These are phyloP conservation scores for Pichia scutulata DNA, from an alignment of 805 yeast species.

Conservation along the genomic window DNA sequence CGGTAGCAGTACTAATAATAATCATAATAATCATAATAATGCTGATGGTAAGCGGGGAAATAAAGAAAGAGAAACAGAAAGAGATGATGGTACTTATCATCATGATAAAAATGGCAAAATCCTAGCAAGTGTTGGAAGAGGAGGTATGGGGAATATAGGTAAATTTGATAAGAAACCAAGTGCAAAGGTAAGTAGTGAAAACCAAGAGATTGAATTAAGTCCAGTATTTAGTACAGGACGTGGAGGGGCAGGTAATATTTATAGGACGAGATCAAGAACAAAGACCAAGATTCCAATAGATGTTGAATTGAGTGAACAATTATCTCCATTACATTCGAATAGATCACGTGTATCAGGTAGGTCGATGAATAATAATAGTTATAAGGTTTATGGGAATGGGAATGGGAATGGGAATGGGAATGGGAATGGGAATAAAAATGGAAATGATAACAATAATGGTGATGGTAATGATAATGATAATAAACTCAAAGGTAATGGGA, in stretches of 20 bases:
- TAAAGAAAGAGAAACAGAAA: too few relatives aligned
- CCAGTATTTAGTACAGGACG: slow-evolving; percentile 45
- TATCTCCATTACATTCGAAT: slow-evolving; percentile 23
- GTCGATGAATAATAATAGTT: neutral
- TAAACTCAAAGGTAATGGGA: neutral
- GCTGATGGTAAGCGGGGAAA: too few relatives aligned
- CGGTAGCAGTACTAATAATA: too few relatives aligned
- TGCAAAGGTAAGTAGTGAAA: slow-evolving; percentile 32
- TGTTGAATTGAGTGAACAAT: slow-evolving; percentile 39
- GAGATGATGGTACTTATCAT: slow-evolving; percentile 8
- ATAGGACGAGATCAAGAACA: neutral
- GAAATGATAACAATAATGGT: neutral
- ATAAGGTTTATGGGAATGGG: neutral
- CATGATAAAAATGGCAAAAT: slow-evolving; percentile 28
- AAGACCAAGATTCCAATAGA: slow-evolving; percentile 28
- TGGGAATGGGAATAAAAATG: neutral
- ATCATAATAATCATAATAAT: too few relatives aligned
- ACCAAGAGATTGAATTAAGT: slow-evolving; percentile 31
- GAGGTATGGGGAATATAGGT: slow-evolving; percentile 48
- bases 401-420: neutral
- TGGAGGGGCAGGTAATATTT: slow-evolving; percentile 51
- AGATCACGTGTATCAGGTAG: neutral
- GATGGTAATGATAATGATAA: neutral
- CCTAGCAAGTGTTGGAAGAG: slow-evolving; percentile 47
- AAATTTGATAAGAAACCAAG: slow-evolving; percentile 36